Percentiles rank a stretch among this genome's conserved stretches.
Evolutionary conservation across 2,329 filamentous ascomycete genomes (phyloP).

Genomic region (Fusarium nematophilum): DNA sequence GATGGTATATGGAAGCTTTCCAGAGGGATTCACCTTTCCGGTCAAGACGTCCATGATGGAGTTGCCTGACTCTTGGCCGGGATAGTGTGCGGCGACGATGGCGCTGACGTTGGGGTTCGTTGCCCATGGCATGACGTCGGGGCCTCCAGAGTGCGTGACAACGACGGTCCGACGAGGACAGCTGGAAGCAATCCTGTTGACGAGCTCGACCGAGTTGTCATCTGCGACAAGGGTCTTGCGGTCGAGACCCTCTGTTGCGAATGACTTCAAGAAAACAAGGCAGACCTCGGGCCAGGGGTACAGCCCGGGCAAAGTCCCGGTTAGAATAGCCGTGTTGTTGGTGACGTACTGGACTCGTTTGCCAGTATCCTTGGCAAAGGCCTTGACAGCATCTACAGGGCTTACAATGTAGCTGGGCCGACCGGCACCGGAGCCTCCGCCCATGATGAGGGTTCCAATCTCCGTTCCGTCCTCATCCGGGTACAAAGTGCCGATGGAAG

Average conservation of each 20-base stretch:
- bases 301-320: conserved; percentile 72
- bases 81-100: conserved; percentile 80
- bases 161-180: conserved; percentile 72
- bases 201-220: too few relatives aligned
- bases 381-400: conserved; percentile 45
- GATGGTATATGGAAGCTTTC: conserved; percentile 6
- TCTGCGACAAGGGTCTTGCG: neutral
- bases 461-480: conserved; percentile 55
- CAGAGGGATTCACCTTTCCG: conserved; percentile 1
- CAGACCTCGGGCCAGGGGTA: conserved; percentile 48
- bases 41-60: neutral
- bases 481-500: conserved; percentile 38
- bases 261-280: neutral
- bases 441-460: too few relatives aligned
- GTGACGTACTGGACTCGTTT: conserved; percentile 66
- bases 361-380: conserved; percentile 63
- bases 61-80: conserved; percentile 48
- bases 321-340: conserved; percentile 61
- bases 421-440: too few relatives aligned
- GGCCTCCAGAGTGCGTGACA: conserved; percentile 77
- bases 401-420: too few relatives aligned
- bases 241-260: neutral
- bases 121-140: conserved; percentile 67
- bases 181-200: neutral
- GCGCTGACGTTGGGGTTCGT: conserved; percentile 76